A percentile compares a stretch with the other conserved stretches of the same genome.
phyloP scores from a whole-genome alignment of 2,329 filamentous ascomycete species.

The Fusarium phyllophilum region DNA sequence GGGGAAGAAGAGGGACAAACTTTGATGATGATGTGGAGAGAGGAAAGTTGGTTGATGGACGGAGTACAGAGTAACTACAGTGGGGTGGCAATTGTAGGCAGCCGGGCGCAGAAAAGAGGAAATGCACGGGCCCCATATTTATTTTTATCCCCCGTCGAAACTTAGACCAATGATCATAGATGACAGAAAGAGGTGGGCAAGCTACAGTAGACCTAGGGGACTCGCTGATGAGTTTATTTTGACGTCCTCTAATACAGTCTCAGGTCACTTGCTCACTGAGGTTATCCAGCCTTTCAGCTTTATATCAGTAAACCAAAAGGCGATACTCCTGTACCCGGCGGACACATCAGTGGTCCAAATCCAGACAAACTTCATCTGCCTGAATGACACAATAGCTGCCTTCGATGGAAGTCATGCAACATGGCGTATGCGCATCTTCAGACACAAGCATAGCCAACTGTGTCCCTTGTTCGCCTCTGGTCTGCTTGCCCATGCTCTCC shows the following conservation, averaged over 20 bases:
- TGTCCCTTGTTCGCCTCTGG: not conserved
- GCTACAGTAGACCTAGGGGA: not conserved
- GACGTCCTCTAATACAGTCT: no score
- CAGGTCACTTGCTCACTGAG: not conserved
- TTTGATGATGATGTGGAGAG: not conserved
- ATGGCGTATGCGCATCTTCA: not conserved
- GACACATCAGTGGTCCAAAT: no score
- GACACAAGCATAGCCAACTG: not conserved
- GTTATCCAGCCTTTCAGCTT: not conserved
- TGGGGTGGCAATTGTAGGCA: constrained; percentile 38
- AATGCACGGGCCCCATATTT: not conserved
- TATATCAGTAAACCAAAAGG: not conserved
- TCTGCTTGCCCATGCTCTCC: not conserved
- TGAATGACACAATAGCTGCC: not conserved
- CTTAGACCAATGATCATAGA: not conserved
- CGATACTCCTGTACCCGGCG: not conserved
- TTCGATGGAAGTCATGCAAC: not conserved
- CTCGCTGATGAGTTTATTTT: not conserved
- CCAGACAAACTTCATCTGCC: not conserved
- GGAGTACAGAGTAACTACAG: not conserved
- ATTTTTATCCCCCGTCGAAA: not conserved
- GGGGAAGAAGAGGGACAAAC: not conserved
- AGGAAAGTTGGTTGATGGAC: not conserved
- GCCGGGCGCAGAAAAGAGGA: not conserved
- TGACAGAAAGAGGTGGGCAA: not conserved